A percentile compares a stretch with the other conserved stretches of the same genome.
Conservation (phyloP, 169 alveolate species). For the Plasmodium gonderi region DNA sequence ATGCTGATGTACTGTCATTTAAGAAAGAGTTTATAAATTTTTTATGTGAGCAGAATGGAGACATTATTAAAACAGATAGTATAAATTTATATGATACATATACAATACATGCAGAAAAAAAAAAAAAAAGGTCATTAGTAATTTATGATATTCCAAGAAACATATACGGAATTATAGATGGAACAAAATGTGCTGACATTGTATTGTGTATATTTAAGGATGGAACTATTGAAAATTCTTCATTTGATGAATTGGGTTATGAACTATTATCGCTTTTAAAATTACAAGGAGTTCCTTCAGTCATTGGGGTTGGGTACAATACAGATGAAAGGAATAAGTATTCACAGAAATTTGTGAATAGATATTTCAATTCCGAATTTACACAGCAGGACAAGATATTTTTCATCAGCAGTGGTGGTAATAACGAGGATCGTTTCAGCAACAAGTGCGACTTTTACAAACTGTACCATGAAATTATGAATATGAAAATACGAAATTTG, state of each 20-base stretch:
- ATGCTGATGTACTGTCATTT: conserved; percentile 42
- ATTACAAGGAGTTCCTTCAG: conserved; percentile 86
- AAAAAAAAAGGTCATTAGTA: conserved; percentile 46
- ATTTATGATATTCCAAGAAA: conserved; percentile 62
- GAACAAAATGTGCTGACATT: conserved; percentile 73
- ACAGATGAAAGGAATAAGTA: conserved; percentile 42
- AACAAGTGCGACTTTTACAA: conserved; percentile 48
- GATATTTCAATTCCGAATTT: conserved; percentile 84
- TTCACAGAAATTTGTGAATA: conserved; percentile 71
- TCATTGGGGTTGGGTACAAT: conserved; percentile 81
- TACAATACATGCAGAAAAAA: conserved; percentile 55
- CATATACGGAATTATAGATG: conserved; percentile 74
- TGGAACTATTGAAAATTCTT: conserved; percentile 44
- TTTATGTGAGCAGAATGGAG: conserved; percentile 59
- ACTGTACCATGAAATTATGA: conserved; percentile 74
- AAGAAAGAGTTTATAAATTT: conserved; percentile 66
- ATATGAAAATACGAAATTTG: conserved; percentile 71
- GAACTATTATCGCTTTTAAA: conserved; percentile 77
- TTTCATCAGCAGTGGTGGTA: conserved; percentile 52
- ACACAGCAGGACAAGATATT: conserved; percentile 79
- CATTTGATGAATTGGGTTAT: conserved; percentile 75
- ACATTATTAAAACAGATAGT: conserved; percentile 5
- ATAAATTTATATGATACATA: conserved; percentile 55
- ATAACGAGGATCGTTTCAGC: conserved; percentile 1
- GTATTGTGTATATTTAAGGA: conserved; percentile 69